A percentile compares a stretch with the other conserved stretches of the same genome.
Evolutionary conservation across 2,329 filamentous ascomycete species (phyloP).

Genomic region (Xylaria hypoxylon): DNA sequence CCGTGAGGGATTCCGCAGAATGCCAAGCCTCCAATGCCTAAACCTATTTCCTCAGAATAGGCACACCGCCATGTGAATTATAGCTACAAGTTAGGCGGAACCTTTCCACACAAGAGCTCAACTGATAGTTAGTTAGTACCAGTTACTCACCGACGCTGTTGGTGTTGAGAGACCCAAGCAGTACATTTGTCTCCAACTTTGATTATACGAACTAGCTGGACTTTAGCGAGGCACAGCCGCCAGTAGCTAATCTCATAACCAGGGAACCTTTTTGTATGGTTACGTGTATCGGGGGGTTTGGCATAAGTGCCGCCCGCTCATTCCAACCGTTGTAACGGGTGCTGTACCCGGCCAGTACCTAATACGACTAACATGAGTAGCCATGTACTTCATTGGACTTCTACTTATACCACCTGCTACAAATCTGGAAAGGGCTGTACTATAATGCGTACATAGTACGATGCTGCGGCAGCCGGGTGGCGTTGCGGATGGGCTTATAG

Average conservation of each 20-base stretch:
- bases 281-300: conserved; percentile 10
- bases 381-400: neutral
- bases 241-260: conserved; percentile 8
- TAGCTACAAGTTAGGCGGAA: conserved; percentile 5
- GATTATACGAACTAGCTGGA: conserved; percentile 1
- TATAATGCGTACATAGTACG: too few relatives aligned
- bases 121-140: neutral
- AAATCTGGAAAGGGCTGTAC: neutral
- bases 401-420: neutral
- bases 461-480: conserved; percentile 7
- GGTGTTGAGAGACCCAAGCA: conserved; percentile 9
- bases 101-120: conserved; percentile 1
- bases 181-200: conserved; percentile 4
- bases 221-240: neutral
- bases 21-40: conserved; percentile 10
- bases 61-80: conserved; percentile 18
- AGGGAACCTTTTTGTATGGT: conserved; percentile 18
- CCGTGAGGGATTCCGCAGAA: conserved; percentile 20
- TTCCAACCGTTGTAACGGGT: conserved; percentile 15
- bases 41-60: conserved; percentile 14
- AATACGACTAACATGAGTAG: conserved; percentile 2
- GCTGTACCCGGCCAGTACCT: neutral
- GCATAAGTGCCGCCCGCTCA: neutral
- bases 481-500: conserved; percentile 19
- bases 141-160: neutral